Evolutionary conservation across 129 eudicot species (phyloP), one percentile per base, ranked within the genome.

Genomic region (Arctium minus): DNA sequence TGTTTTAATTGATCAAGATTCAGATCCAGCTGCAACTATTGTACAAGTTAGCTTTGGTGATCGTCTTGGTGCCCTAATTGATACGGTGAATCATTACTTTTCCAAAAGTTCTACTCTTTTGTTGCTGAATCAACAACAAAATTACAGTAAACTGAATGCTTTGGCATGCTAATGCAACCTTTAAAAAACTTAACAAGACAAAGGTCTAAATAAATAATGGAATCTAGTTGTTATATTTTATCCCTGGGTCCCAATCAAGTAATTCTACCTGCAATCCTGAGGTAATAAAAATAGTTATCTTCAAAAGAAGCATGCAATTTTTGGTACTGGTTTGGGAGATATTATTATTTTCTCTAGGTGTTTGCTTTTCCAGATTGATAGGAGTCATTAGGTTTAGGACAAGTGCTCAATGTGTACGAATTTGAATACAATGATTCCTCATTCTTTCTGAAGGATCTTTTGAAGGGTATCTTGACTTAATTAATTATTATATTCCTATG

Each of bases 31-130:
- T 32, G 96, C 92, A 82, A 94, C 98, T 60, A 89, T 92, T 44
- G 98, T 94, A 62, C 97, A 92, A 86, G 79, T 94, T 74, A 94
- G 98, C 89, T 94, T 94, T 84, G 98, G 98, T 73, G 97, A 94
- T 82, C 98, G 98, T 69, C 96, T 94, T 82, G 98, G 98, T 85
- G 96, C 96, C 82, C 97, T 94, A 72, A 89, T 94, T 80, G 98
- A 94, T 90, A 94, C 98, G 89, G 98, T 94, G 78, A 12, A 12
- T 70, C 48, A 65, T 17, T 50, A 27, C 50, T 74, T 74, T 36
- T 79, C 73, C 38, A 37, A 33, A 2, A 6, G 9, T 69, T 70
- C 46, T 69, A 85, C 70, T 77, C 78, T 35, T 78, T 33, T 75
- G 17, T 36, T 79, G 44, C 46, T 5, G n/a, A 48, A 44, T 48